A percentile compares a stretch with the other conserved stretches of the same genome.
These are phyloP conservation scores for Fusarium paranaense DNA, from an alignment of 2,329 filamentous ascomycete species.

Conservation along the genomic window DNA sequence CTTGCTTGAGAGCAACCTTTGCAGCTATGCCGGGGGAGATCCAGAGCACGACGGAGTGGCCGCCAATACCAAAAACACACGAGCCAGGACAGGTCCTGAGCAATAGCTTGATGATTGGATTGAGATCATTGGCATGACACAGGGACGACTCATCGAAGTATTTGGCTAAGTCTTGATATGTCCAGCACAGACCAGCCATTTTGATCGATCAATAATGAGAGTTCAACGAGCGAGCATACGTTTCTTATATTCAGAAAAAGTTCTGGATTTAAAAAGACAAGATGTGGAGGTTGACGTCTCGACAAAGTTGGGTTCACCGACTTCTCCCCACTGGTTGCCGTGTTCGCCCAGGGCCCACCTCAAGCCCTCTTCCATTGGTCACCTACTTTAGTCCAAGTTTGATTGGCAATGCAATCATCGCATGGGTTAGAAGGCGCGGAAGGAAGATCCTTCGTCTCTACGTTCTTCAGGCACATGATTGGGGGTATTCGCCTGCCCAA, in stretches of 20 bases:
- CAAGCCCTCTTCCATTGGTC: not conserved
- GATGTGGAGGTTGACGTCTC: not conserved
- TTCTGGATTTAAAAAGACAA: not conserved
- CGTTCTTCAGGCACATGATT: too few relatives aligned
- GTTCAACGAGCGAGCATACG: not conserved
- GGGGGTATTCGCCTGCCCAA: too few relatives aligned
- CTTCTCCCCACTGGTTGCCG: not conserved
- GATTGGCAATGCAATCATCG: not conserved
- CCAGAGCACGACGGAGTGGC: slow-evolving; percentile 30
- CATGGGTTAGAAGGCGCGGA: too few relatives aligned
- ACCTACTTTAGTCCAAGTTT: not conserved
- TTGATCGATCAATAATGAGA: not conserved
- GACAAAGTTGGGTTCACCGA: not conserved
- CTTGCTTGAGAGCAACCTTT: slow-evolving; percentile 28
- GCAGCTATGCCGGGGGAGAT: slow-evolving; percentile 29
- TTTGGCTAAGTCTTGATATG: not conserved
- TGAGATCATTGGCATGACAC: not conserved
- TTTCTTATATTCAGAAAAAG: not conserved
- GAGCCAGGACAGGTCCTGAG: slow-evolving; percentile 22
- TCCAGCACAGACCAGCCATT: not conserved
- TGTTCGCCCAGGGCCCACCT: not conserved
- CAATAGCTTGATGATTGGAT: not conserved
- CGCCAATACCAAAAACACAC: slow-evolving; percentile 24
- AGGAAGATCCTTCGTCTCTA: too few relatives aligned
- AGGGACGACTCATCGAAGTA: not conserved